These are phyloP conservation scores for Neonectria hederae DNA, from an alignment of 2,329 filamentous ascomycete species.

Conservation along the genomic window DNA sequence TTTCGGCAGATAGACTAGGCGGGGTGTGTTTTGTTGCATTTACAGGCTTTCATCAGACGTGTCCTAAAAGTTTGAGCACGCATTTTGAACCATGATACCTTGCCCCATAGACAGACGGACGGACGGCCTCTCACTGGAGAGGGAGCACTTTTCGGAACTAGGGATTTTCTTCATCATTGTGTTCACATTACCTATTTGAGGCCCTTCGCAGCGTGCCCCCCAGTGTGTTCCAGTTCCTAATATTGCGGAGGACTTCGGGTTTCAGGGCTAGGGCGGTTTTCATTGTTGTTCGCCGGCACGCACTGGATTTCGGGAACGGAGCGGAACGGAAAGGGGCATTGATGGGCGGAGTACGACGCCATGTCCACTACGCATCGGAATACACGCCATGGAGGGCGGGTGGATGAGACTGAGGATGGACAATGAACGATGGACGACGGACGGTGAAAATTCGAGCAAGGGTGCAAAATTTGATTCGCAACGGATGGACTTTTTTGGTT, in stretches of 20 bases:
- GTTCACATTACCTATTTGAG: conserved; percentile 42
- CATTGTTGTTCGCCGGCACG: conserved; percentile 30
- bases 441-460: conserved; percentile 23
- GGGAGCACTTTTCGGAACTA: conserved; percentile 42
- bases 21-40: conserved; percentile 58
- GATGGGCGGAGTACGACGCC: conserved; percentile 26
- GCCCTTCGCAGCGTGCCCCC: conserved; percentile 37
- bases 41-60: conserved; percentile 59
- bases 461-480: conserved; percentile 30
- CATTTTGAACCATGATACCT: conserved; percentile 62
- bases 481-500: conserved; percentile 24
- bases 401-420: conserved; percentile 6
- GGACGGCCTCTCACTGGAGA: conserved; percentile 48
- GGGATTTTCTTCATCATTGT: conserved; percentile 46
- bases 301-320: conserved; percentile 35
- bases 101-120: conserved; percentile 56
- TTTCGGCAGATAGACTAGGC: conserved; percentile 63
- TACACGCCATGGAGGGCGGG: conserved; percentile 13
- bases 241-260: conserved; percentile 41
- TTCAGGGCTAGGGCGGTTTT: conserved; percentile 29
- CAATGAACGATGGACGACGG: conserved; percentile 23
- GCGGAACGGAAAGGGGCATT: conserved; percentile 29
- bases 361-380: conserved; percentile 16
- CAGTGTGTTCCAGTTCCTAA: conserved; percentile 44
- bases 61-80: conserved; percentile 58